Percentiles rank a stretch among this genome's conserved stretches.
Conservation (phyloP, 2,329 filamentous ascomycete species). For the Tolypocladium tundrense region DNA sequence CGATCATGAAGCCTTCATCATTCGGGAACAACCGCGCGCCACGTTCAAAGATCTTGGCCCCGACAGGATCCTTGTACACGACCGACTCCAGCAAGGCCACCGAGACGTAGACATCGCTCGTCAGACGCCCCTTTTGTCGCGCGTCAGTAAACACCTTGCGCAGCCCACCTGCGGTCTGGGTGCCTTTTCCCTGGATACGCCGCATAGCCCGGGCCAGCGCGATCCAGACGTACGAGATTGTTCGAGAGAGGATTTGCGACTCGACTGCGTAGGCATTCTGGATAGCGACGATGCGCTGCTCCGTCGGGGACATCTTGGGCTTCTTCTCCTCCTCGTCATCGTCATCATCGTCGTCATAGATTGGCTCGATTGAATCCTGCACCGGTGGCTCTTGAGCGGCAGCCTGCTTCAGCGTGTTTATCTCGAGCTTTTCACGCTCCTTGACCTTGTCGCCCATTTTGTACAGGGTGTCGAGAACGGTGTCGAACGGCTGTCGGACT, state of each 20-base stretch:
- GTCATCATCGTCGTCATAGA: constrained; percentile 41
- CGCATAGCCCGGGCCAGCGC: constrained; percentile 89
- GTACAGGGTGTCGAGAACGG: constrained; percentile 79
- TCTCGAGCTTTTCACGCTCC: constrained; percentile 47
- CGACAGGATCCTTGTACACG: constrained; percentile 88
- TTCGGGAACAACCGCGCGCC: constrained; percentile 89
- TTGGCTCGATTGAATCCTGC: constrained; percentile 28
- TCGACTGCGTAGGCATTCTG: constrained; percentile 62
- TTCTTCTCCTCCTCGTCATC: constrained; percentile 30
- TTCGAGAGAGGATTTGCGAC: constrained; percentile 66
- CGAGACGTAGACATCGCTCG: constrained; percentile 90
- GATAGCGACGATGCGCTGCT: constrained; percentile 52
- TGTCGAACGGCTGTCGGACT: constrained; percentile 75
- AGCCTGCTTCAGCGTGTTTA: constrained; percentile 46
- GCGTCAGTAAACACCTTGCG: constrained; percentile 85
- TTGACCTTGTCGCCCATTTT: constrained; percentile 67
- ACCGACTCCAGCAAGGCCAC: constrained; percentile 89
- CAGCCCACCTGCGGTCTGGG: constrained; percentile 59
- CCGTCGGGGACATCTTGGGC: constrained; percentile 44
- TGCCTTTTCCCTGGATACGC: constrained; percentile 78
- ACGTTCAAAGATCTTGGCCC: constrained; percentile 91
- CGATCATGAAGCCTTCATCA: constrained; percentile 85
- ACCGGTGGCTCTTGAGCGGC: constrained; percentile 25
- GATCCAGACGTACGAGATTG: constrained; percentile 90
- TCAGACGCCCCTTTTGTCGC: constrained; percentile 74